A percentile compares a stretch with the other conserved stretches of the same genome.
Evolutionary conservation across 1,139 yeast species (phyloP).

Genomic region (Yamadazyma diddensiae): DNA sequence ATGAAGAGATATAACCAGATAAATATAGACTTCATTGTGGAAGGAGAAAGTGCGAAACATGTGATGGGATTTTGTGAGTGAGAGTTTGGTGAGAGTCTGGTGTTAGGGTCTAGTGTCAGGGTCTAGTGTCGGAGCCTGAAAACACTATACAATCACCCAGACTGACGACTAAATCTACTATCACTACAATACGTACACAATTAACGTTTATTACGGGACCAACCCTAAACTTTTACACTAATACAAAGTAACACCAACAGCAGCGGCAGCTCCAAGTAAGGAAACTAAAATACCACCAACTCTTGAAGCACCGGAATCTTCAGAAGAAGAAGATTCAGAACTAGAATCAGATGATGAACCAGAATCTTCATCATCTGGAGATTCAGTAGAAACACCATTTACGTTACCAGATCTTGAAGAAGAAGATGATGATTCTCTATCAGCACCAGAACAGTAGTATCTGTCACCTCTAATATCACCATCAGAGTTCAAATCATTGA

Average conservation of each 20-base stretch:
- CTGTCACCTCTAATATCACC: conserved; percentile 90
- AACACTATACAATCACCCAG: too few relatives aligned
- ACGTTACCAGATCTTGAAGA: conserved; percentile 35
- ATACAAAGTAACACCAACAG: conserved; percentile 62
- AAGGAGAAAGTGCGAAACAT: too few relatives aligned
- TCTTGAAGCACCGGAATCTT: conserved; percentile 21
- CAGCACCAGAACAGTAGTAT: conserved; percentile 76
- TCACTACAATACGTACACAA: background rate
- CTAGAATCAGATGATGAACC: conserved; percentile 20
- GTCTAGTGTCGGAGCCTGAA: too few relatives aligned
- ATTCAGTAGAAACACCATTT: conserved; percentile 25
- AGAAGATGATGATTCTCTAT: conserved; percentile 44
- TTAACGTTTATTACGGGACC: conserved; percentile 3
- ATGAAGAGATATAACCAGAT: conserved; percentile 7
- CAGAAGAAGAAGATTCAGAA: conserved; percentile 22
- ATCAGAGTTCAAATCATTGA: conserved; percentile 61
- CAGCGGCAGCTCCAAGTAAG: conserved; percentile 62
- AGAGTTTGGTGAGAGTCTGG: too few relatives aligned
- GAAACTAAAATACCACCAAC: conserved; percentile 47
- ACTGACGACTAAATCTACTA: too few relatives aligned
- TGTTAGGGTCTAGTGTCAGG: too few relatives aligned
- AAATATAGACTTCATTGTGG: conserved; percentile 5
- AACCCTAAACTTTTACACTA: conserved; percentile 22
- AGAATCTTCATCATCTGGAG: conserved; percentile 17
- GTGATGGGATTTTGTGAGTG: too few relatives aligned